Evolutionary conservation across 345 rosid species (phyloP).

Genomic region (Odontarrhena argentea): DNA sequence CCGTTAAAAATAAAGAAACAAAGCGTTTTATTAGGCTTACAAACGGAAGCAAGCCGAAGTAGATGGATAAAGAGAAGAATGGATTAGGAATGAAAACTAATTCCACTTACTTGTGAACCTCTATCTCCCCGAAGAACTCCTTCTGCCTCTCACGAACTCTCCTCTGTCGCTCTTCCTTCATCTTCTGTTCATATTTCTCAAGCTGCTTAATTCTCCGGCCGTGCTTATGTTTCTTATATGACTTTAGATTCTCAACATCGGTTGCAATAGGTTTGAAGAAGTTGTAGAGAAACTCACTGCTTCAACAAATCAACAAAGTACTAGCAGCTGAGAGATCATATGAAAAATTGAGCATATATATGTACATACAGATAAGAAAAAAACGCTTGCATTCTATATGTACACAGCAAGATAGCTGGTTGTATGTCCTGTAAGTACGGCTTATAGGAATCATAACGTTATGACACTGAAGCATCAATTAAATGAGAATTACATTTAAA

Average conservation of each 20-base stretch:
- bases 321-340: constrained; percentile 9
- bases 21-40: background rate
- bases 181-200: constrained; percentile 79
- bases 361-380: background rate
- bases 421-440: background rate
- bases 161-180: constrained; percentile 95
- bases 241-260: constrained; percentile 73
- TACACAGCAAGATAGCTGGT: background rate
- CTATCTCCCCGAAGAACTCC: constrained; percentile 90
- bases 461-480: too few relatives aligned
- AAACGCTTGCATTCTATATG: background rate
- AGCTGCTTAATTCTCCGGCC: constrained; percentile 90
- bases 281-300: constrained; percentile 77
- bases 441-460: too few relatives aligned
- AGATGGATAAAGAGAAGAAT: constrained; percentile 16
- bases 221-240: constrained; percentile 82
- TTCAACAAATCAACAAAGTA: constrained; percentile 29
- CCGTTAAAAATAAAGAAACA: background rate
- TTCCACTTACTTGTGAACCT: constrained; percentile 74
- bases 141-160: constrained; percentile 96
- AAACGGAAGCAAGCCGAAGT: constrained; percentile 4
- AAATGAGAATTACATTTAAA: constrained; percentile 3
- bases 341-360: background rate
- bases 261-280: constrained; percentile 73
- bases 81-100: constrained; percentile 5